Percentiles rank a stretch among this genome's conserved stretches.
Evolutionary conservation across 768 basidiomycete species (phyloP).

Genomic region (Boletus speciosus): DNA sequence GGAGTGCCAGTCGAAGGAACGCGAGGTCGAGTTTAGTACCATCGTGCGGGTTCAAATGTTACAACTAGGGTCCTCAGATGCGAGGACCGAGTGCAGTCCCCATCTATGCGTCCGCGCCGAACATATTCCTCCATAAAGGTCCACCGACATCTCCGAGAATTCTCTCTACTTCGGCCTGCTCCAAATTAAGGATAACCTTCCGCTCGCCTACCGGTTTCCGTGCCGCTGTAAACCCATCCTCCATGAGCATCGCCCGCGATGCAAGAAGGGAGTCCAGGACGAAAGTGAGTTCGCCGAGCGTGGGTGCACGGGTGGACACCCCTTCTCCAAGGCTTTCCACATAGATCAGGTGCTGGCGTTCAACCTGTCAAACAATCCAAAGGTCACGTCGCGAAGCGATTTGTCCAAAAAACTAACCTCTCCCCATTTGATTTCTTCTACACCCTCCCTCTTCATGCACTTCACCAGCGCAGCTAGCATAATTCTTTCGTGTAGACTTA

Average conservation of each 20-base stretch:
- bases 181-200: constrained; percentile 76
- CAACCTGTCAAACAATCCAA: constrained; percentile 44
- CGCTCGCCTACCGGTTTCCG: constrained; percentile 64
- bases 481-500: constrained; percentile 84
- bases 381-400: background rate
- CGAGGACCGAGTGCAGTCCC: background rate
- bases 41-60: background rate
- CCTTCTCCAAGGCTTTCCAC: constrained; percentile 57
- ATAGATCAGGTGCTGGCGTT: constrained; percentile 73
- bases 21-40: background rate
- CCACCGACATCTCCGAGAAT: constrained; percentile 82
- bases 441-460: constrained; percentile 77
- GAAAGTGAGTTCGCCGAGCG: constrained; percentile 56
- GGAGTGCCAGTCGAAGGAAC: background rate
- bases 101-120: constrained; percentile 19
- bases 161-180: constrained; percentile 79
- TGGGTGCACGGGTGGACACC: constrained; percentile 59
- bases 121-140: constrained; percentile 55
- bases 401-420: constrained; percentile 47
- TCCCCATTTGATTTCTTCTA: constrained; percentile 84
- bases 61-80: background rate
- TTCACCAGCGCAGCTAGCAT: constrained; percentile 83
- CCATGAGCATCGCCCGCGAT: constrained; percentile 72
- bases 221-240: constrained; percentile 52
- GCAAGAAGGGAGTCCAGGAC: constrained; percentile 76